Evolutionary conservation across 2,329 filamentous ascomycete genomes (phyloP).

Genomic region (Sporothrix curviconia): DNA sequence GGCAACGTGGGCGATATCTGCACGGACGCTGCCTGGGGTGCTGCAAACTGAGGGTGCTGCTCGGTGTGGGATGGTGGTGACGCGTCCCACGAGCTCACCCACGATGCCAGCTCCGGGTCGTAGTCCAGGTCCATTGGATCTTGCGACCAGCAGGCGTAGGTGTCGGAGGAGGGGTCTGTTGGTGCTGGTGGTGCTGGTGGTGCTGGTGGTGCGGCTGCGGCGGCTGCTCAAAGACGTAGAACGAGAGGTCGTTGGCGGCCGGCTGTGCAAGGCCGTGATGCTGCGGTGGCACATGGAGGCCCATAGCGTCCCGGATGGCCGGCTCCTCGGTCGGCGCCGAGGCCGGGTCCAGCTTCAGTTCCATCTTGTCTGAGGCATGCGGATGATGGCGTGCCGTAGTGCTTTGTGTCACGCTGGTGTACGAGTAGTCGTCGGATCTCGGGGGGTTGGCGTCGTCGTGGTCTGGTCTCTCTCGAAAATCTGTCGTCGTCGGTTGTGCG

Average conservation of each 20-base stretch:
- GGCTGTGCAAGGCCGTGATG: not conserved
- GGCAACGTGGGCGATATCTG: constrained; percentile 1
- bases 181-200: not conserved
- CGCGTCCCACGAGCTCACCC: constrained; percentile 18
- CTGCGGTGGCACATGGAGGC: constrained; percentile 4
- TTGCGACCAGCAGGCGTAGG: constrained; percentile 15
- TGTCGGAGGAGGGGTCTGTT: constrained; percentile 1
- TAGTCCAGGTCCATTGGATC: constrained; percentile 27
- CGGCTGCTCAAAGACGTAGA: constrained; percentile 5
- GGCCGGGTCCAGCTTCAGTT: constrained; percentile 9
- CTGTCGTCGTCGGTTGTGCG: not conserved
- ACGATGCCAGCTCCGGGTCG: constrained; percentile 23
- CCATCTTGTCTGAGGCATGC: constrained; percentile 3
- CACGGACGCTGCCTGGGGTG: not conserved
- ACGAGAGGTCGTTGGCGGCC: not conserved
- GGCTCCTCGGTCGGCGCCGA: not conserved
- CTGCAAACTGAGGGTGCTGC: not conserved
- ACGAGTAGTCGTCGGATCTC: not conserved
- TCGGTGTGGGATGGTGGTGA: not conserved
- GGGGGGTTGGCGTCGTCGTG: too few relatives aligned
- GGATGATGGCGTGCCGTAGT: not conserved
- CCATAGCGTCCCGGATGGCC: constrained; percentile 4
- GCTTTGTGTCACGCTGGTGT: not conserved
- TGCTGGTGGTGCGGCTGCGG: constrained; percentile 5
- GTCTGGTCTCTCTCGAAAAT: too few relatives aligned